phyloP scores from a whole-genome alignment of 495 filamentous ascomycete species.

The Penicillium chermesinum region DNA sequence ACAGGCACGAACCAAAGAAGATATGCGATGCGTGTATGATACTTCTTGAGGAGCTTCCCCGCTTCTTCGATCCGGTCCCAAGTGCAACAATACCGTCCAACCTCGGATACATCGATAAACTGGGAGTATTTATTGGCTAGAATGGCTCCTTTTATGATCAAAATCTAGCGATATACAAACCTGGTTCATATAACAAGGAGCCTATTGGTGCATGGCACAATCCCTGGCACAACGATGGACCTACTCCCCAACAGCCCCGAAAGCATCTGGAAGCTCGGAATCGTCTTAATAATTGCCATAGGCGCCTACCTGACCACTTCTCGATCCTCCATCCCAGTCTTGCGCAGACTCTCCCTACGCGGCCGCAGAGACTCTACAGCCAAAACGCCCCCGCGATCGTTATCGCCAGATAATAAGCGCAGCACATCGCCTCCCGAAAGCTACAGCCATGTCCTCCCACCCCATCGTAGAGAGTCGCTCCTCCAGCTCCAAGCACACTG shows the following conservation, averaged over 20 bases:
- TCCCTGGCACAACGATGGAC: conserved; percentile 7
- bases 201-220: not conserved
- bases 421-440: conserved; percentile 24
- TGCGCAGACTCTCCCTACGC: conserved; percentile 19
- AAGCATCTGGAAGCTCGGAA: conserved; percentile 23
- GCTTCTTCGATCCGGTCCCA: conserved; percentile 10
- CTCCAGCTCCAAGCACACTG: conserved; percentile 19
- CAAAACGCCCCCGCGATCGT: conserved; percentile 51
- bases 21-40: conserved; percentile 14
- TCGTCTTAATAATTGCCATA: conserved; percentile 20
- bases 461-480: conserved; percentile 50
- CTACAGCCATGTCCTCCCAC: conserved; percentile 51
- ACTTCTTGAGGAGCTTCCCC: conserved; percentile 14
- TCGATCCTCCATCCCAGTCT: conserved; percentile 7
- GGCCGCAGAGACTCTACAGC: conserved; percentile 36
- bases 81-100: conserved; percentile 6
- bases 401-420: conserved; percentile 48
- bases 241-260: conserved; percentile 4
- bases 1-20: conserved; percentile 14
- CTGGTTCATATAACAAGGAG: not conserved
- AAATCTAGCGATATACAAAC: not conserved
- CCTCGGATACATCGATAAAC: not conserved
- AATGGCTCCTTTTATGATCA: not conserved
- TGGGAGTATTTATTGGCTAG: conserved; percentile 8
- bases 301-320: conserved; percentile 17